phyloP scores from a whole-genome alignment of 768 basidiomycete species.

The Termitomyces sp. region DNA sequence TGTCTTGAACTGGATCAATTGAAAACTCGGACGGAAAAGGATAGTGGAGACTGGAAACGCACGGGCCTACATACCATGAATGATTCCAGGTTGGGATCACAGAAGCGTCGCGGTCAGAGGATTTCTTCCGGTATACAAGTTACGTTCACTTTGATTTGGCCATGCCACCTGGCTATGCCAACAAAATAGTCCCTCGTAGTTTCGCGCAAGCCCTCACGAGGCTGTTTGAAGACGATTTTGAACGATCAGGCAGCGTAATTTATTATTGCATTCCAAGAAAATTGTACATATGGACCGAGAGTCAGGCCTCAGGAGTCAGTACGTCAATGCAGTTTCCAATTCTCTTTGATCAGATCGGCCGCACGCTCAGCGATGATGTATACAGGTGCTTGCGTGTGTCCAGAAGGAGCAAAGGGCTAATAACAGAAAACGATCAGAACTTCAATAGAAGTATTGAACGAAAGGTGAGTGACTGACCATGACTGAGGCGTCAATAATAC shows the following conservation, averaged over 20 bases:
- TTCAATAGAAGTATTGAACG: background rate
- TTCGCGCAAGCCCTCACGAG: too few species aligned
- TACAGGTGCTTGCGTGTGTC: slow-evolving; percentile 22
- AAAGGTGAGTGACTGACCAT: background rate
- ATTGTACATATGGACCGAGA: background rate
- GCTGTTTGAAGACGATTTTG: too few species aligned
- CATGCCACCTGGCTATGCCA: too few species aligned
- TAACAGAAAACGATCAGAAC: background rate
- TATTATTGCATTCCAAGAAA: background rate
- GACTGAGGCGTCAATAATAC: background rate
- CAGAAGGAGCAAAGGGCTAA: slow-evolving; percentile 10
- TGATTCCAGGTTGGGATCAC: too few species aligned
- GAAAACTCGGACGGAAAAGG: too few species aligned
- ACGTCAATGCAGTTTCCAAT: background rate
- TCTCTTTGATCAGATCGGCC: slow-evolving; percentile 21
- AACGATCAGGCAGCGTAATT: background rate
- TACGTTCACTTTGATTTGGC: too few species aligned
- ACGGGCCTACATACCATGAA: too few species aligned
- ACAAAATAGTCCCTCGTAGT: too few species aligned
- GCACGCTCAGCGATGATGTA: slow-evolving; percentile 26
- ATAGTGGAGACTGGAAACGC: too few species aligned
- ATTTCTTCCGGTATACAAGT: too few species aligned
- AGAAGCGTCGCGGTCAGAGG: too few species aligned
- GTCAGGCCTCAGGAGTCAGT: background rate
- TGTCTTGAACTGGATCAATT: too few species aligned